phyloP scores from a whole-genome alignment of 1,139 yeast species.

The Taphrina deformans region DNA sequence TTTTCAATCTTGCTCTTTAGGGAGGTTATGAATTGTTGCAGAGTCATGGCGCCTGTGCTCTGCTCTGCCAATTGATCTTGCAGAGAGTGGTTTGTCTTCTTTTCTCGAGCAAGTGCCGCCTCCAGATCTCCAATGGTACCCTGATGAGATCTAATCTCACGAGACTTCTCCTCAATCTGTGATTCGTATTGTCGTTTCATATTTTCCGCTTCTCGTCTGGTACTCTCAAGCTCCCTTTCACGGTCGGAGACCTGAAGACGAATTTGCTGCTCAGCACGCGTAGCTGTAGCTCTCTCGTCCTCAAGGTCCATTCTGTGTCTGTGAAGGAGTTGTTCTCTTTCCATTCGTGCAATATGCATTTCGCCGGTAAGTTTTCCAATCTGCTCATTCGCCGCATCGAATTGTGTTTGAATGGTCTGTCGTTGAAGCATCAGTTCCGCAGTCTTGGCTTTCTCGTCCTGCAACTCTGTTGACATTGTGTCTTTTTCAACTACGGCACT shows the following conservation, averaged over 20 bases:
- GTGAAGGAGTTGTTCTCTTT: background rate
- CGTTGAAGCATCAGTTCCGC: conserved; percentile 10
- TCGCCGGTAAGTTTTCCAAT: conserved; percentile 12
- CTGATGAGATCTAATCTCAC: background rate
- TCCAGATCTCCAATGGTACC: conserved; percentile 24
- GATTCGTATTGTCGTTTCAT: conserved; percentile 25
- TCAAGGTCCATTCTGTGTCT: conserved; percentile 24
- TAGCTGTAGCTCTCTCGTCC: conserved; percentile 14
- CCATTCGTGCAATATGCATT: conserved; percentile 12
- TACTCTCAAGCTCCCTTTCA: conserved; percentile 16
- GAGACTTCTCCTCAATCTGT: conserved; percentile 34
- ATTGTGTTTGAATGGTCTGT: conserved; percentile 3
- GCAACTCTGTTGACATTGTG: conserved; percentile 16
- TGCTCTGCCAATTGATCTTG: conserved; percentile 37
- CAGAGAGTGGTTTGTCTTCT: conserved; percentile 43
- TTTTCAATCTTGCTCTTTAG: conserved; percentile 37
- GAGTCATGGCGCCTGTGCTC: conserved; percentile 36
- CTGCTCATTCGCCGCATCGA: conserved; percentile 24
- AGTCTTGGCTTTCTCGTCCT: conserved; percentile 18
- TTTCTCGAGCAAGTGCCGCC: conserved; percentile 49
- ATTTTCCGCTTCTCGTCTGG: conserved; percentile 37
- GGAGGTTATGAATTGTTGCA: conserved; percentile 36
- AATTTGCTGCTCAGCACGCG: conserved; percentile 13
- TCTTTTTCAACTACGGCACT: conserved; percentile 30
- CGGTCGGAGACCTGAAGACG: conserved; percentile 7